Conservation (phyloP, 2,329 filamentous ascomycete species). For the Aureobasidium sp. region DNA sequence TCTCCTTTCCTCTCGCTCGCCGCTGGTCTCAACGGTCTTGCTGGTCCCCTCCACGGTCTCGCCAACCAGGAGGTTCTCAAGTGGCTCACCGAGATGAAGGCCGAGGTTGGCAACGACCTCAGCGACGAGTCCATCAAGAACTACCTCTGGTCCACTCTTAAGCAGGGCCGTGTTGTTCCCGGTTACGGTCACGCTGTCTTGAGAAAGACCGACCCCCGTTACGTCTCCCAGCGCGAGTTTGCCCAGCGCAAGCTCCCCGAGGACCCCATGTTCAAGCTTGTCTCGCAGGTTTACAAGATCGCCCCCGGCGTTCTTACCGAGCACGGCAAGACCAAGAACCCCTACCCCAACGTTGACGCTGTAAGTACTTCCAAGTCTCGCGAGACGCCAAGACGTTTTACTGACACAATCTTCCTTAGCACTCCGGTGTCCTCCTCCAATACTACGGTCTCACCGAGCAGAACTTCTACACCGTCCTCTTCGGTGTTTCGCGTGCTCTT, state of each 20-base stretch:
- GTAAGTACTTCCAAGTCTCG: constrained; percentile 30
- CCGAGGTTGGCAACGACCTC: constrained; percentile 83
- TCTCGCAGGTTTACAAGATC: constrained; percentile 99
- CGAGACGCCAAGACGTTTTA: constrained; percentile 2
- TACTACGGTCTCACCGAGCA: constrained; percentile 99
- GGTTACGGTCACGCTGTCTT: constrained; percentile 98
- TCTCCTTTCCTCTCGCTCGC: constrained; percentile 95
- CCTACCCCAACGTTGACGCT: constrained; percentile 96
- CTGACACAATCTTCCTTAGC: constrained; percentile 34
- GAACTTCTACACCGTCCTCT: constrained; percentile 99
- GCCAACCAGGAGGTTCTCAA: constrained; percentile 99
- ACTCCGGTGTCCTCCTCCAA: constrained; percentile 98
- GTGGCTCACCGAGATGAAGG: constrained; percentile 99
- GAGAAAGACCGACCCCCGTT: constrained; percentile 98
- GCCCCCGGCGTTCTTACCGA: constrained; percentile 94
- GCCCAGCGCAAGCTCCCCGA: constrained; percentile 88
- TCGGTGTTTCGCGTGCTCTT: constrained; percentile 95
- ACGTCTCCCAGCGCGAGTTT: constrained; percentile 96
- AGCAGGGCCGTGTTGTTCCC: constrained; percentile 89
- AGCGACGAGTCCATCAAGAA: constrained; percentile 95
- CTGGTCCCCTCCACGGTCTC: constrained; percentile 95
- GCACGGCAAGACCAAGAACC: constrained; percentile 99
- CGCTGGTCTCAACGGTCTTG: constrained; percentile 95
- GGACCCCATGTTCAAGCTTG: constrained; percentile 99
- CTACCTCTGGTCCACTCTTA: constrained; percentile 98